These are phyloP conservation scores for Fusarium sp. DNA, from an alignment of 2,329 filamentous ascomycete species.

Conservation along the genomic window DNA sequence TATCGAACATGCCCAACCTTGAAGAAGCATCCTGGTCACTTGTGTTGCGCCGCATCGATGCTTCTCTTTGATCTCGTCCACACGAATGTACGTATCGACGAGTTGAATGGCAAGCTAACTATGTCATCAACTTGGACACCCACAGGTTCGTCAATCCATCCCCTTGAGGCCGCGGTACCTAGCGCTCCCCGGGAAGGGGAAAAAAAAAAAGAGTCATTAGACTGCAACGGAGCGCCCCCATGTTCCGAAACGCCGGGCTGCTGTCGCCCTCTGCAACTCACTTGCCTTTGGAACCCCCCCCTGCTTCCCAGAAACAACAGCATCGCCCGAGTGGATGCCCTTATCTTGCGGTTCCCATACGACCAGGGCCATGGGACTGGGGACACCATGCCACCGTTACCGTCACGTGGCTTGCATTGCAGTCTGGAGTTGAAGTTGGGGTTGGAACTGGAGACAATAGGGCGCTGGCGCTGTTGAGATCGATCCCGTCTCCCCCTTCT, in stretches of 20 bases:
- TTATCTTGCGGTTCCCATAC: constrained; percentile 22
- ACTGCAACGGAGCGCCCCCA: not conserved
- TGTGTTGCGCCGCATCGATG: constrained; percentile 6
- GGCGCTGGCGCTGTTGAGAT: constrained; percentile 1
- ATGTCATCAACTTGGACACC: not conserved
- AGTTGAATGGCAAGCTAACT: not conserved
- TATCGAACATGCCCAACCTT: constrained; percentile 18
- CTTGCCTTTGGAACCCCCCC: constrained; percentile 4
- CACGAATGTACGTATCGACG: not conserved
- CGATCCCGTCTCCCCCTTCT: not conserved
- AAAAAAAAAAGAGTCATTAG: not conserved
- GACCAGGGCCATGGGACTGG: constrained; percentile 23
- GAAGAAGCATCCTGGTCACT: constrained; percentile 3
- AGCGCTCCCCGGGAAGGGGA: not conserved
- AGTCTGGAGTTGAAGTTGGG: not conserved
- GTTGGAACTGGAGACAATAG: constrained; percentile 1
- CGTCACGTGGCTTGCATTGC: constrained; percentile 21
- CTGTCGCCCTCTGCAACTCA: constrained; percentile 8
- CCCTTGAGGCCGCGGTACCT: not conserved
- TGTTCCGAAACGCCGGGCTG: constrained; percentile 32
- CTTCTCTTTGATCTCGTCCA: constrained; percentile 1
- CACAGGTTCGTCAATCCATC: constrained; percentile 3
- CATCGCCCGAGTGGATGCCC: constrained; percentile 23
- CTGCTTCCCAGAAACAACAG: constrained; percentile 10
- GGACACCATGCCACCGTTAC: constrained; percentile 36